Conservation (phyloP, 306 rosid species). For the Cicer cuneatum region DNA sequence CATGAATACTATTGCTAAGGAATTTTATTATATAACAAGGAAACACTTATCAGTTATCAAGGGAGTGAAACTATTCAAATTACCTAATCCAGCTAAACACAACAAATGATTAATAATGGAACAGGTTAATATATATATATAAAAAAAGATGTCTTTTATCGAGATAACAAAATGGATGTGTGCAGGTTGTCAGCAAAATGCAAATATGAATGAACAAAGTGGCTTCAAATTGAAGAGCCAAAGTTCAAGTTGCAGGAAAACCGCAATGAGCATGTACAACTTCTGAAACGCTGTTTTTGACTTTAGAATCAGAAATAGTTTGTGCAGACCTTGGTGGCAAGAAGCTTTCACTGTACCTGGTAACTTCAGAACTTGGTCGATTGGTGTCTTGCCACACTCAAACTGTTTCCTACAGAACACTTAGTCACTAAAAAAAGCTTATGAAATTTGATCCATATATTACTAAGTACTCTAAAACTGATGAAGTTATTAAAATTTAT, state of each 20-base stretch:
- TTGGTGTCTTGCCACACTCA: constrained; percentile 79
- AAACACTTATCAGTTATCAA: constrained; percentile 31
- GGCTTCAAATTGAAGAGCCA: constrained; percentile 93
- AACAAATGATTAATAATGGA: constrained; percentile 36
- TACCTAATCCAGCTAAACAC: constrained; percentile 39
- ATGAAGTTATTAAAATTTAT: constrained; percentile 40
- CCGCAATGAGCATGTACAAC: constrained; percentile 84
- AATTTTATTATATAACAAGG: constrained; percentile 19
- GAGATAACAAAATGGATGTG: constrained; percentile 83
- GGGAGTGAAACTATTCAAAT: constrained; percentile 38
- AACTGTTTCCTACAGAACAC: constrained; percentile 44
- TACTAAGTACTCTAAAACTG: constrained; percentile 32
- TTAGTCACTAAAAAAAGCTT: constrained; percentile 35
- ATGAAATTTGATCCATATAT: constrained; percentile 45
- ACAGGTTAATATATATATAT: constrained; percentile 46
- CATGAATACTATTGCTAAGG: constrained; percentile 36
- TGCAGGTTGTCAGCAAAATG: constrained; percentile 84
- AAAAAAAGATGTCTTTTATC: constrained; percentile 68
- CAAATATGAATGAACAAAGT: constrained; percentile 80
- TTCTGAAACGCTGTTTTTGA: constrained; percentile 83
- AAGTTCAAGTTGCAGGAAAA: constrained; percentile 83
- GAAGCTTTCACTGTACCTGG: constrained; percentile 89
- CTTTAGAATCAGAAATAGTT: constrained; percentile 64
- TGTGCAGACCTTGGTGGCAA: constrained; percentile 69
- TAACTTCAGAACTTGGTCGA: constrained; percentile 93